These are phyloP conservation scores for Magnusiomyces ingens DNA, from an alignment of 1,139 yeast species.

Conservation along the genomic window DNA sequence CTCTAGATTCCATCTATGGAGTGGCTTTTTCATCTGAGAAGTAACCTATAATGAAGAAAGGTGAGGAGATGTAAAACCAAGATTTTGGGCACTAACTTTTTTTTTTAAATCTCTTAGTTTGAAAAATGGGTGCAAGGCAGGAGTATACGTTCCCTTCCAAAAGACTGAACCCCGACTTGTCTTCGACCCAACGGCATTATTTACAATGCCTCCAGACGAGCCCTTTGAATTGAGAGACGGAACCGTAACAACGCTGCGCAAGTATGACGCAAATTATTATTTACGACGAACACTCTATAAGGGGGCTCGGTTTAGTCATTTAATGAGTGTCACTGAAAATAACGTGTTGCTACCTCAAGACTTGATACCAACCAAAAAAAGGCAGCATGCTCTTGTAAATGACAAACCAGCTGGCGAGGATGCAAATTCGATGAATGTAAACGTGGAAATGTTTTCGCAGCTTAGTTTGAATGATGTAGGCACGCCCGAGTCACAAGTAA, in stretches of 20 bases:
- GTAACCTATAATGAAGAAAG: not conserved
- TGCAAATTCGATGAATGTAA: not conserved
- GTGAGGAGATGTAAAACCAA: too few species aligned
- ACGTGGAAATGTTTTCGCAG: not conserved
- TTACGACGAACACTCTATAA: too few species aligned
- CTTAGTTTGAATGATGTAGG: not conserved
- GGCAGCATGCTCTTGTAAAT: too few species aligned
- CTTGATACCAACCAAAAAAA: too few species aligned
- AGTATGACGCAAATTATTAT: too few species aligned
- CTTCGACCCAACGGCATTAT: not conserved
- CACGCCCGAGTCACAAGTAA: not conserved
- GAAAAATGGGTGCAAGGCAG: conserved; percentile 3
- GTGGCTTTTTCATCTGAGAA: conserved; percentile 35
- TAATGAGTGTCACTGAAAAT: too few species aligned
- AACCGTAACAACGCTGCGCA: too few species aligned
- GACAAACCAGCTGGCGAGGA: not conserved
- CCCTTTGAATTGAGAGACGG: too few species aligned
- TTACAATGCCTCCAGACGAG: not conserved
- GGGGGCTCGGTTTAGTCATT: too few species aligned
- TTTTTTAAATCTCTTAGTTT: not conserved
- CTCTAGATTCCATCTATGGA: conserved; percentile 52
- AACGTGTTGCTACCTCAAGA: too few species aligned
- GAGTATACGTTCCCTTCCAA: conserved; percentile 8
- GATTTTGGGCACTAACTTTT: not conserved
- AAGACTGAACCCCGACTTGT: conserved; percentile 2